phyloP scores from a whole-genome alignment of 116 monocot species.

The Papilionanthe hybrid region DNA sequence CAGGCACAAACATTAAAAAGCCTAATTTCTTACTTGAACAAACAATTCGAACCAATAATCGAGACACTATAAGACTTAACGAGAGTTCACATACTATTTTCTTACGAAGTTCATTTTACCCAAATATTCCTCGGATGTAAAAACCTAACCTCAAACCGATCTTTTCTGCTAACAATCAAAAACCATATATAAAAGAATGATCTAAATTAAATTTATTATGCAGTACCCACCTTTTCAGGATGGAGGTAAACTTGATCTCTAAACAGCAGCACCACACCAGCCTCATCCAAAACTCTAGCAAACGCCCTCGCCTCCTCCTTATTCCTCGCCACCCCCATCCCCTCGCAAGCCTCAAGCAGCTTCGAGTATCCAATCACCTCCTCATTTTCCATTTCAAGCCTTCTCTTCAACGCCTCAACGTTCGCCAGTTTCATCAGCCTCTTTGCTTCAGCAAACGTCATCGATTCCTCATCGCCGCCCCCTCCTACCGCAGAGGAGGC shows the following conservation, averaged over 20 bases:
- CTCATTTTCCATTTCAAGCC: conserved; percentile 49
- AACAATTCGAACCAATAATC: too few relatives aligned
- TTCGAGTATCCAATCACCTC: conserved; percentile 73
- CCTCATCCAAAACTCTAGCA: conserved; percentile 70
- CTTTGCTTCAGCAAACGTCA: conserved; percentile 67
- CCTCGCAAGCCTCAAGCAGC: conserved; percentile 65
- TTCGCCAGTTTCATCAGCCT: conserved; percentile 79
- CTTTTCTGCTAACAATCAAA: not conserved
- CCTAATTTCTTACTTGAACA: too few relatives aligned
- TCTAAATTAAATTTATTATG: not conserved
- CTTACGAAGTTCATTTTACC: not conserved
- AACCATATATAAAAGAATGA: not conserved
- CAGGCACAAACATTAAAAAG: too few relatives aligned
- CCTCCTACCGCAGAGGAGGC: not conserved
- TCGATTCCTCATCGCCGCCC: conserved; percentile 8
- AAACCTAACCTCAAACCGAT: not conserved
- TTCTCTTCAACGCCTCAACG: conserved; percentile 78
- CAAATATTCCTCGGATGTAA: not conserved
- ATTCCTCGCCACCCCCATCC: conserved; percentile 50
- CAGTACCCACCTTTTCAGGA: conserved; percentile 57
- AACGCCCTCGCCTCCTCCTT: conserved; percentile 64
- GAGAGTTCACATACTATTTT: not conserved
- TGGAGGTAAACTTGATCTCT: conserved; percentile 86
- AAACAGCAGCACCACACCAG: conserved; percentile 82
- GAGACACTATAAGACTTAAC: not conserved